These are phyloP conservation scores for Emmonsiellopsis sp. DNA, from an alignment of 2,329 filamentous ascomycete genomes.

Conservation along the genomic window DNA sequence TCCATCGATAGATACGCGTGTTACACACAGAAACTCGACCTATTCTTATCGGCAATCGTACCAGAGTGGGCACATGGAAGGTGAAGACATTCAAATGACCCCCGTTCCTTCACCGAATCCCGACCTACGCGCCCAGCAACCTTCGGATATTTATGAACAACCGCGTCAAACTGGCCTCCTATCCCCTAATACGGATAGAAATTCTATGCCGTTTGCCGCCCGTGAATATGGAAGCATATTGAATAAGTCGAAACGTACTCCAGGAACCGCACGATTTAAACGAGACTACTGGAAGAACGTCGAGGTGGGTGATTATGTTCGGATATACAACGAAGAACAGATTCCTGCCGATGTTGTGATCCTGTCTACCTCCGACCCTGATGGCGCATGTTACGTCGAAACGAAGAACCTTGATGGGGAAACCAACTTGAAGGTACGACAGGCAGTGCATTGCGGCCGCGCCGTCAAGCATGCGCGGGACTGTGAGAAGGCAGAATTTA, in stretches of 20 bases:
- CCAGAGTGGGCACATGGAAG: conserved; percentile 32
- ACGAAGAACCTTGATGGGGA: conserved; percentile 98
- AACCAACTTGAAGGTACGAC: conserved; percentile 92
- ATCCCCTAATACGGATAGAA: conserved; percentile 1
- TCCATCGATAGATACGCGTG: conserved; percentile 57
- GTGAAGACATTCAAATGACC: conserved; percentile 86
- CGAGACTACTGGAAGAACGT: conserved; percentile 92
- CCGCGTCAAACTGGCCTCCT: neutral
- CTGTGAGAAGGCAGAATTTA: conserved; percentile 81
- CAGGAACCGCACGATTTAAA: conserved; percentile 75
- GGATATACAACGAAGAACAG: conserved; percentile 92
- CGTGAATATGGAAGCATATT: conserved; percentile 59
- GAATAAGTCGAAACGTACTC: conserved; percentile 56
- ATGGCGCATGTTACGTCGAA: conserved; percentile 94
- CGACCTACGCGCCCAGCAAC: neutral
- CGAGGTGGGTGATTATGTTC: conserved; percentile 90
- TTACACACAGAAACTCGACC: conserved; percentile 47
- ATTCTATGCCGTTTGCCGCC: conserved; percentile 15
- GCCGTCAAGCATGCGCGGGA: conserved; percentile 80
- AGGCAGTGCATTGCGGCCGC: conserved; percentile 77
- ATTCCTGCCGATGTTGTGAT: conserved; percentile 90
- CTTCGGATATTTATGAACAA: neutral
- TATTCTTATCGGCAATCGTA: conserved; percentile 45
- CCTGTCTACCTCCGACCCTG: conserved; percentile 82
- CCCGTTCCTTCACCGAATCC: conserved; percentile 74